Conservation (phyloP, 495 filamentous ascomycete species). For the Aspergillus nidulans region DNA sequence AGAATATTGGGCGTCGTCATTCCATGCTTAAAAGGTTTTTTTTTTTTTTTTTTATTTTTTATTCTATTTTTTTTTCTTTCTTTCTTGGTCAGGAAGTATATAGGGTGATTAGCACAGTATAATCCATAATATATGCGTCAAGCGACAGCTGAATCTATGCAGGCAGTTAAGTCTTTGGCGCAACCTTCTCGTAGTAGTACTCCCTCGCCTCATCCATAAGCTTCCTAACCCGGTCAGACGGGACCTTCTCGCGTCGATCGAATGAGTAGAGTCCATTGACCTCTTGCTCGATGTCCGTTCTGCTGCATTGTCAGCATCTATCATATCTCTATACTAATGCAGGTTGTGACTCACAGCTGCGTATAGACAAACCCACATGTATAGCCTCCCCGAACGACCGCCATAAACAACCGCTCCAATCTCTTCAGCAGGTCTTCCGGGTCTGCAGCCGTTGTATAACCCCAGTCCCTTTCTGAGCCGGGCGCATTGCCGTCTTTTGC, state of each 20-base stretch:
- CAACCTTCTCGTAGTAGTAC: constrained; percentile 30
- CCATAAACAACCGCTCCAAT: constrained; percentile 34
- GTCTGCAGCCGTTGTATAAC: constrained; percentile 36
- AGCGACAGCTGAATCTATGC: too few species aligned
- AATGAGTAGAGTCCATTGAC: constrained; percentile 37
- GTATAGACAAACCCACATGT: constrained; percentile 37
- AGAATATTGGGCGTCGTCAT: too few species aligned
- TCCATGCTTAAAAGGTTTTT: too few species aligned
- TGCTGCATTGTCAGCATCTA: constrained; percentile 5
- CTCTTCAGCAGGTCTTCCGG: constrained; percentile 29
- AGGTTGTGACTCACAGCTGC: constrained; percentile 27
- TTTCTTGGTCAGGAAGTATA: too few species aligned
- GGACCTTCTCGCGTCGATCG: constrained; percentile 34
- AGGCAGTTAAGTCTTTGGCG: not conserved
- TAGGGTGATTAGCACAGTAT: too few species aligned
- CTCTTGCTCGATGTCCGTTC: constrained; percentile 38
- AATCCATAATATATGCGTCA: too few species aligned
- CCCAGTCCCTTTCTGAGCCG: constrained; percentile 33
- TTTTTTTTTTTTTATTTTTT: too few species aligned
- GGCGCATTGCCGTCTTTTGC: constrained; percentile 23
- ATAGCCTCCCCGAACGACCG: constrained; percentile 31
- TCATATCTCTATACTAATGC: not conserved
- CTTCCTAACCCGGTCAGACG: constrained; percentile 25
- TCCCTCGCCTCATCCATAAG: constrained; percentile 35
- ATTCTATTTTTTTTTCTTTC: too few species aligned